Base-by-base conservation (phyloP, 148 eudicot species). In the Diospyros lotus region DNA sequence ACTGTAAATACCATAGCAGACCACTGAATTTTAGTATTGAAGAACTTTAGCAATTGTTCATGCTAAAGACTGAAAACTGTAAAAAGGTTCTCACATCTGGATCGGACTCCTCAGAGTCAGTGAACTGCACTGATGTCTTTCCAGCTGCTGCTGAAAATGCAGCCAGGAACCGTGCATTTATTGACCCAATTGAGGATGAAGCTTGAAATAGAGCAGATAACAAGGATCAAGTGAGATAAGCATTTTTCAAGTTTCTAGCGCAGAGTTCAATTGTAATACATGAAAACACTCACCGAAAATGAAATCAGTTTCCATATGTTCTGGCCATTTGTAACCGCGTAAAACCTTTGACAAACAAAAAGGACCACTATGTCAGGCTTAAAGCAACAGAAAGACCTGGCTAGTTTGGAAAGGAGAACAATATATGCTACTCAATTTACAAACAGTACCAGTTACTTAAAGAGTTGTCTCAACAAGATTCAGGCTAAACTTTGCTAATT, bases 71-170 rank as follows among this genome's bases (percentile, higher is more conserved):
- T 15, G 43, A 55, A 62, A 51, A 65, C 14, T 6, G 43, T 64
- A 10, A 41, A 28, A 51, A 58, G 45, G 9, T 73, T 59, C 85
- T 85, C 76, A 94, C 98, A 83, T 94, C 92, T 60, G 98, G 98
- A 78, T 94, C 97, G 28, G 98, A 94, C 80, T 94, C 97, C 71
- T 94, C 86, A 28, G 98, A 94, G 73, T 91, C 98, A 60, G 80
- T 78, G 64, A 72, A 73, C 69, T 82, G 82, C 51, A 76, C 74
- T 17, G 92, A 84, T 82, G 75, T 82, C 83, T 91, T 94, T 58
- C 98, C 97, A 81, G 88, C 84, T 62, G 95, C 95, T 71, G 98
- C 91, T 58, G 97, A 87, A 84, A 94, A 94, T 67, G 93, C 89
- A 84, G 98, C 93, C 65, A 91, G 59, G 80, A 94, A 94, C 40